Base-by-base conservation (phyloP, 805 yeast species). In the Yarrowia sp. region DNA sequence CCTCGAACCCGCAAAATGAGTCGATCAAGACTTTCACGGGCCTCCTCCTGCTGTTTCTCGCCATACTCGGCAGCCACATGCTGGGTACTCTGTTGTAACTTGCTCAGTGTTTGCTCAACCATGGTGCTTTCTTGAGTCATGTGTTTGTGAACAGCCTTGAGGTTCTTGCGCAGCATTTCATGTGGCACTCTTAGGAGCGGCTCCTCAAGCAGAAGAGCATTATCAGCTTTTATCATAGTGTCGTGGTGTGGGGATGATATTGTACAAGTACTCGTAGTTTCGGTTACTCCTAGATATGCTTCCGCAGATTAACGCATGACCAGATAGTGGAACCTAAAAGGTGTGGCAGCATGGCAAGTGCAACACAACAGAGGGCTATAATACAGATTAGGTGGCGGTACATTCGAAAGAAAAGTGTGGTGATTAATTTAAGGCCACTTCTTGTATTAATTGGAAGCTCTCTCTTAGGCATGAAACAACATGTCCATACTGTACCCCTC, bases 141-240 rank as follows among this genome's bases (percentile, higher is more conserved):
- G 14, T 83, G 72, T 68, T 81, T 84, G 72, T 88, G 91, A 17
- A 84, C 78, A 38, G 76, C 73, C 71, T 86, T 88, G 74, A 86
- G 82, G 68, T 87, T 88, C 75, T 82, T 84, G 68, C 84, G 81
- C 66, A 88, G 77, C 24, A 87, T 76, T 71, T 89, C 95, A 28
- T 82, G 79, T 0, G 96, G 96, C 0, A 88, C 85, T 62, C 82
- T 80, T 73, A 89, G 85, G 61, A 85, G 84, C 11, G 87, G 80
- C 71, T 80, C 83, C 69, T 85, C 85, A 35, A 61, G 36, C 54
- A 33, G 22, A n/a, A 61, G 36, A 8, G 56, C 64, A 24, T 44
- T 61, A 4, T 41, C 51, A 30, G 63, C 63, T 17, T 58, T 58
- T 19, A 58, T 43, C 64, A 61, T 61, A 35, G 58, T 51, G 41